Conservation (phyloP, 192 early-diverging fungal genomes). For the Backusella luteola region DNA sequence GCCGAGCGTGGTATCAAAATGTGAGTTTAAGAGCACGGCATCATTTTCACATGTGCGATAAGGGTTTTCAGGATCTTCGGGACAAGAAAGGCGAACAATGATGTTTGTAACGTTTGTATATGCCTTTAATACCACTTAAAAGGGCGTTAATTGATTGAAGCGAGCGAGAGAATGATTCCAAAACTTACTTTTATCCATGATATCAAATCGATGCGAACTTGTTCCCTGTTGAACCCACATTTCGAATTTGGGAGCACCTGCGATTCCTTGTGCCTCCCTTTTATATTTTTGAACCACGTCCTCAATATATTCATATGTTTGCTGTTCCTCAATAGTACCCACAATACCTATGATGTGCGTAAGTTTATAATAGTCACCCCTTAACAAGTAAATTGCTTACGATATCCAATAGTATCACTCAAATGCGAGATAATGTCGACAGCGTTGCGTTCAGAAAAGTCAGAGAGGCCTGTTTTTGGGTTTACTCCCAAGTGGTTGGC, state of each 20-base stretch:
- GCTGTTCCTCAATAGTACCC: constrained; percentile 40
- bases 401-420: constrained; percentile 56
- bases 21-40: constrained; percentile 68
- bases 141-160: not conserved
- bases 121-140: constrained; percentile 58
- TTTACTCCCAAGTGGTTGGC: constrained; percentile 23
- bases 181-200: constrained; percentile 64
- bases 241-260: constrained; percentile 48
- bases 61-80: constrained; percentile 22
- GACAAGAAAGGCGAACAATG: constrained; percentile 68
- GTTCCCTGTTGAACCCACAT: constrained; percentile 58
- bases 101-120: constrained; percentile 75
- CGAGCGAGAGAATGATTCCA: not conserved
- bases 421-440: constrained; percentile 48
- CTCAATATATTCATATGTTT: constrained; percentile 45
- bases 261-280: constrained; percentile 23
- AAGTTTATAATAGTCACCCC: not conserved
- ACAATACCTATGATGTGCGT: constrained; percentile 37
- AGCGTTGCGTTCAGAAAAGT: constrained; percentile 57
- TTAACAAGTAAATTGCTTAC: constrained; percentile 22
- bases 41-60: constrained; percentile 51
- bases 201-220: constrained; percentile 70
- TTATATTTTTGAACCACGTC: constrained; percentile 32
- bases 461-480: constrained; percentile 28
- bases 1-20: constrained; percentile 66